Conservation (phyloP, 169 alveolate genomes). For the Plasmodium adleri region DNA sequence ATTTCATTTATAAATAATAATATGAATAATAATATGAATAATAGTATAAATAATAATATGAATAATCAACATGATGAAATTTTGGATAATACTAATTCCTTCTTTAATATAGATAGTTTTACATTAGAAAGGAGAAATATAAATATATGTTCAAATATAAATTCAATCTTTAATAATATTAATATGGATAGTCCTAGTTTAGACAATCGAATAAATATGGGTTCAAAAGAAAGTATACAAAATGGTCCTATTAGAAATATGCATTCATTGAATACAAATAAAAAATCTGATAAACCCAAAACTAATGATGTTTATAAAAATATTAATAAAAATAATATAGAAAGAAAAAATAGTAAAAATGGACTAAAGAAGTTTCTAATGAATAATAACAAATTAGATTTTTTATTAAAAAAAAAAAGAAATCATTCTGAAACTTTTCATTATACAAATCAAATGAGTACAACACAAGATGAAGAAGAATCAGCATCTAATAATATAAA, state of each 20-base stretch:
- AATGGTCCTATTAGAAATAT: no score
- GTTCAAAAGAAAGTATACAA: no score
- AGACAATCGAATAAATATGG: no score
- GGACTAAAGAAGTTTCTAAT: constrained; percentile 15
- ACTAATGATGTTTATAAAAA: constrained; percentile 12
- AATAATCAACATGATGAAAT: no score
- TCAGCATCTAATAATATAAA: not conserved
- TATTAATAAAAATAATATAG: not conserved
- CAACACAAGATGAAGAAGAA: constrained; percentile 10
- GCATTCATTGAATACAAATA: not conserved
- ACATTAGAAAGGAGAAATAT: no score
- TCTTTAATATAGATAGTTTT: no score
- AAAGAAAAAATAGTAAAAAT: not conserved
- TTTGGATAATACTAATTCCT: no score
- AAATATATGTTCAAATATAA: no score
- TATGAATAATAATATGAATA: no score
- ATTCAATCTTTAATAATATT: no score
- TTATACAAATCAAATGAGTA: not conserved
- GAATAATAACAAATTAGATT: not conserved
- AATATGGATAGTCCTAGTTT: no score
- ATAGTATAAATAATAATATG: no score
- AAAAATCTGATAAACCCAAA: not conserved
- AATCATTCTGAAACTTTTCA: constrained; percentile 33
- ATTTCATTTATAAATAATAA: not conserved
- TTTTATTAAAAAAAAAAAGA: constrained; percentile 26